Percentiles rank a stretch among this genome's conserved stretches.
Conservation (phyloP, 2,329 filamentous ascomycete species). For the Claviceps capensis region DNA sequence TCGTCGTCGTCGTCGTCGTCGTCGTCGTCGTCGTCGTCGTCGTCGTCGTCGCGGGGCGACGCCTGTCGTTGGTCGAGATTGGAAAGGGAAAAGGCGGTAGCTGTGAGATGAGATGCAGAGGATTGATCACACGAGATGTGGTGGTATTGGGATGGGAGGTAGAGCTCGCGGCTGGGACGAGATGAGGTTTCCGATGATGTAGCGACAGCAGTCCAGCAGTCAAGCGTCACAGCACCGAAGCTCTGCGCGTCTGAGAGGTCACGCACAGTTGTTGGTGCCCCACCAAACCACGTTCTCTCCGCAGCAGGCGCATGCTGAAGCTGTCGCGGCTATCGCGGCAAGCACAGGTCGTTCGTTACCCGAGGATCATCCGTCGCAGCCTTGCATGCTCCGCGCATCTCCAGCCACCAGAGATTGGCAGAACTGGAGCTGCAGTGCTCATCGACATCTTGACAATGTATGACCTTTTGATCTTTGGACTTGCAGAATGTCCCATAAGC, state of each 20-base stretch:
- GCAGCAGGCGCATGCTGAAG: not conserved
- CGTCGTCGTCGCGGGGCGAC: slow-evolving; percentile 10
- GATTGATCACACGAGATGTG: not conserved
- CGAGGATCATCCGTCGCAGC: not conserved
- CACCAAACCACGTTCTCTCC: not conserved
- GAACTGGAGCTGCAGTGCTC: not conserved
- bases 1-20: slow-evolving; percentile 7
- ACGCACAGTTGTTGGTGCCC: not conserved
- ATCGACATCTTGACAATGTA: not conserved
- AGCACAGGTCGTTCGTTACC: not conserved
- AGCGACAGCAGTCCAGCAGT: slow-evolving; percentile 2
- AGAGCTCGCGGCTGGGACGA: slow-evolving; percentile 2
- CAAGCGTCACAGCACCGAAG: slow-evolving; percentile 6
- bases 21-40: slow-evolving; percentile 7
- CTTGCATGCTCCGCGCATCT: not conserved
- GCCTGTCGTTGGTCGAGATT: not conserved
- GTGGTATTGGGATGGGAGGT: slow-evolving; percentile 1
- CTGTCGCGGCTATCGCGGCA: not conserved
- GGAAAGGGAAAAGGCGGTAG: not conserved
- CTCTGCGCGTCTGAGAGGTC: not conserved
- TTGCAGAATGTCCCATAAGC: too few species aligned
- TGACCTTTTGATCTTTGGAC: too few species aligned
- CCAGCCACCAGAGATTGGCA: not conserved
- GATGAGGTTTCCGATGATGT: slow-evolving; percentile 6
- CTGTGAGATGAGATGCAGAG: not conserved